A percentile compares a stretch with the other conserved stretches of the same genome.
Conservation (phyloP, 192 early-diverging fungal genomes). For the Coemansia furcata region DNA sequence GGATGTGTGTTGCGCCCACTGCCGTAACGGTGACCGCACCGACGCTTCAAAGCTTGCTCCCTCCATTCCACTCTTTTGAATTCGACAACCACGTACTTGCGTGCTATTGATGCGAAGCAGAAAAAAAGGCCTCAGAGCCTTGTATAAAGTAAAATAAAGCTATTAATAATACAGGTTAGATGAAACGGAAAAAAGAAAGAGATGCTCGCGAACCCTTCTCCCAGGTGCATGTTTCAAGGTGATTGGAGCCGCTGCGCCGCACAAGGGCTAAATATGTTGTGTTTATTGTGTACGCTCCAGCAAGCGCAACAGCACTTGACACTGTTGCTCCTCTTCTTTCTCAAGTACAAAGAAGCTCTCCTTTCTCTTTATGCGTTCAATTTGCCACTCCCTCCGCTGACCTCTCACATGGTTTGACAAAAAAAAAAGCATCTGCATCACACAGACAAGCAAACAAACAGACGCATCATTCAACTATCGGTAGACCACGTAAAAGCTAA, state of each 20-base stretch:
- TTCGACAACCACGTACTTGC: background rate
- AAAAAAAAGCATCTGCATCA: background rate
- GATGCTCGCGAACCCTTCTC: background rate
- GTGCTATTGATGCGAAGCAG: background rate
- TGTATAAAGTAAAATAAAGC: background rate
- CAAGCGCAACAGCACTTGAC: too few species aligned
- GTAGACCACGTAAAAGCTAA: background rate
- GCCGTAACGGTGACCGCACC: background rate
- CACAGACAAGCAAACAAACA: too few species aligned
- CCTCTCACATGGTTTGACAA: background rate
- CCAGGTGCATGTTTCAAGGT: background rate
- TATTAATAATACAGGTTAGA: background rate
- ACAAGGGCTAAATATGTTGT: background rate
- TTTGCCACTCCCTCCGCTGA: background rate
- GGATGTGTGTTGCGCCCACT: constrained; percentile 8
- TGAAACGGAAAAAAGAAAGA: background rate
- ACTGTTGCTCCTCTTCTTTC: background rate
- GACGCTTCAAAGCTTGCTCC: constrained; percentile 6
- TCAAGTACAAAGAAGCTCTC: background rate
- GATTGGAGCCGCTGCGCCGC: background rate
- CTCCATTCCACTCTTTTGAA: constrained; percentile 1
- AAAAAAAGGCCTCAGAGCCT: background rate
- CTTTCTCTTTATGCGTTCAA: background rate
- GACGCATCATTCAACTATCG: background rate
- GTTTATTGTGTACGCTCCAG: background rate